Evolutionary conservation across 192 early-diverging fungal species (phyloP).

Genomic region (Gryganskiella cystojenkinii): DNA sequence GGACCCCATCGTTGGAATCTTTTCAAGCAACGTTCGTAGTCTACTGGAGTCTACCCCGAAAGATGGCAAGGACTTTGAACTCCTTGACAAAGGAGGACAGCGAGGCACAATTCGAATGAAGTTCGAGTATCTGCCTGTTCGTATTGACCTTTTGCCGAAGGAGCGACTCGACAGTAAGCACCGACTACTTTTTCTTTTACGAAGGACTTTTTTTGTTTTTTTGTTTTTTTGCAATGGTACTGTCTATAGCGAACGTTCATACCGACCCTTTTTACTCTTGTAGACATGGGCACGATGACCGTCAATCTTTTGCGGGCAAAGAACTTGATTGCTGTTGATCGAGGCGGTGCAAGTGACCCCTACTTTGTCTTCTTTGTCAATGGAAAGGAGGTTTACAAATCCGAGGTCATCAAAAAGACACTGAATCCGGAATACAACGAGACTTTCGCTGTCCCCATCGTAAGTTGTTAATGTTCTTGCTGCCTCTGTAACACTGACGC

Average conservation of each 20-base stretch:
- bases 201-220: no score
- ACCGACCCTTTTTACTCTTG: no score
- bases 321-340: slow-evolving; percentile 76
- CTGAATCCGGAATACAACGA: slow-evolving; percentile 80
- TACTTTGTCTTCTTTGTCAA: slow-evolving; percentile 74
- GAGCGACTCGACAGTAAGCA: slow-evolving; percentile 68
- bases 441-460: slow-evolving; percentile 67
- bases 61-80: slow-evolving; percentile 22
- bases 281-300: slow-evolving; percentile 74
- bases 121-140: slow-evolving; percentile 59
- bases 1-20: slow-evolving; percentile 44
- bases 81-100: slow-evolving; percentile 28
- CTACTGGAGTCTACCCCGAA: slow-evolving; percentile 27
- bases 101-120: slow-evolving; percentile 52
- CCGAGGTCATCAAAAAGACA: slow-evolving; percentile 77
- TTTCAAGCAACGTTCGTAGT: slow-evolving; percentile 21
- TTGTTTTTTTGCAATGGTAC: no score
- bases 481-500: no score
- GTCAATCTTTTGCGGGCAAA: slow-evolving; percentile 67
- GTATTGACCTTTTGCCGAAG: slow-evolving; percentile 53
- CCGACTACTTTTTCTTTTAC: no score
- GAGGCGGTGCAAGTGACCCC: slow-evolving; percentile 78
- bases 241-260: no score
- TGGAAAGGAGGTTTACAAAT: slow-evolving; percentile 74
- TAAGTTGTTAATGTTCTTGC: no score